Evolutionary conservation across 176 grass and related monocot genomes (phyloP).

Genomic region (Oryza australiensis): DNA sequence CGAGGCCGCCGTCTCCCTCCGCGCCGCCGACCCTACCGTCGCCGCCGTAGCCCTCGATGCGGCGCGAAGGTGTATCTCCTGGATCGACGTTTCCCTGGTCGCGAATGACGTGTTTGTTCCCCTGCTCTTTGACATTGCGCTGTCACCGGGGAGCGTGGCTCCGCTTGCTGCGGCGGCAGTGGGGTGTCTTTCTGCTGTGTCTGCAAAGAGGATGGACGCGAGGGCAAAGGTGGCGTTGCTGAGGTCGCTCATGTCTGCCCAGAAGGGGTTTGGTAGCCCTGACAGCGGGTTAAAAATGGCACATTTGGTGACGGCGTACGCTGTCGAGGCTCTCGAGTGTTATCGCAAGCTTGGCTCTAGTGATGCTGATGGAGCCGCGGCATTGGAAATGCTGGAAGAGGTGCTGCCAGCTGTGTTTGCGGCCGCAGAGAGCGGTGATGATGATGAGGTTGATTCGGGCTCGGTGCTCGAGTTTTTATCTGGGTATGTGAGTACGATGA

Average conservation of each 20-base stretch:
- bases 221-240: conserved; percentile 74
- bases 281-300: conserved; percentile 71
- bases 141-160: conserved; percentile 47
- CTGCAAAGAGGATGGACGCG: conserved; percentile 76
- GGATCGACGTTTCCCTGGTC: conserved; percentile 90
- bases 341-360: conserved; percentile 62
- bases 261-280: conserved; percentile 49
- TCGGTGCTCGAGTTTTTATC: conserved; percentile 83
- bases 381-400: conserved; percentile 81
- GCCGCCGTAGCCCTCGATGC: conserved; percentile 70
- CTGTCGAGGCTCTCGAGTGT: conserved; percentile 72
- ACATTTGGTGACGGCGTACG: conserved; percentile 62
- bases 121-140: conserved; percentile 79
- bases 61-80: conserved; percentile 75
- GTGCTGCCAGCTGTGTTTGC: conserved; percentile 80
- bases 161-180: conserved; percentile 62
- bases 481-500: conserved; percentile 74
- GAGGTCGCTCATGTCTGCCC: conserved; percentile 54
- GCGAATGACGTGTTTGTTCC: conserved; percentile 83
- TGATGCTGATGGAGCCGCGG: conserved; percentile 51
- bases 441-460: conserved; percentile 65
- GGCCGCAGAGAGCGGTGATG: conserved; percentile 59
- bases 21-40: conserved; percentile 45
- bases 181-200: conserved; percentile 77
- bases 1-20: conserved; percentile 51